Base-by-base conservation (phyloP, 1,284 basidiomycete genomes). In the Trametes sp. region DNA sequence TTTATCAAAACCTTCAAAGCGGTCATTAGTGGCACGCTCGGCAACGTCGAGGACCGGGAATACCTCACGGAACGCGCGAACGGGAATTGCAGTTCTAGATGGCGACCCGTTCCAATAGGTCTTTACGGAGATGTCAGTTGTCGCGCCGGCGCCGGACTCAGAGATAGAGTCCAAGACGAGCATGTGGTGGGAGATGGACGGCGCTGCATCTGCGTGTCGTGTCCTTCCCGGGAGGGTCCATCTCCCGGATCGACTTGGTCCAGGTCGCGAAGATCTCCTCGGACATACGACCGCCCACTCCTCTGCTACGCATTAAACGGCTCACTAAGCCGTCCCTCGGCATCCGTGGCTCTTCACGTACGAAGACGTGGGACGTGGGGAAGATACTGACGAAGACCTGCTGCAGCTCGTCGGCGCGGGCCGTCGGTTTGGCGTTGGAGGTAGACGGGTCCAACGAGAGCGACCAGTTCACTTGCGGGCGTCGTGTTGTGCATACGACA, bases 311-410 rank as follows among this genome's bases (percentile, higher is more conserved):
- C 80, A 11, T 80, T 81, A 16, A 87, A 89, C 19, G 92, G 85
- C 59, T 90, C 89, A 1, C 89, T 86, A 1, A 98, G 86, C 54
- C 92, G 87, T 16, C 93, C 92, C 74, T 96, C 94, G 4, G 95
- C 95, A 74, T 96, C 95, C 4, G 93, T 24, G 96, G 82, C 71
- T 96, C 88, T 72, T 97, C 95, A 38, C 95, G 90, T 62, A 96
- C 84, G 73, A 93, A 89, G 56, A 98, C 91, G 74, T 96, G 94
- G 4, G 93, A 92, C 0, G 93, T 91, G 0, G 96, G 96, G 74
- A 98, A 98, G 69, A 98, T 96, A 61, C 96, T 96, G 61, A 98
- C 94, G 75, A 94, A 93, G 42, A 98, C 95, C 70, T 96, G 93
- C 63, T 93, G 90, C 0, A 86, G 82, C 69, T 92, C 90, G 70